Percentiles rank a stretch among this genome's conserved stretches.
Conservation (phyloP, 257 asterid species). For the Gentiana macrophylla region DNA sequence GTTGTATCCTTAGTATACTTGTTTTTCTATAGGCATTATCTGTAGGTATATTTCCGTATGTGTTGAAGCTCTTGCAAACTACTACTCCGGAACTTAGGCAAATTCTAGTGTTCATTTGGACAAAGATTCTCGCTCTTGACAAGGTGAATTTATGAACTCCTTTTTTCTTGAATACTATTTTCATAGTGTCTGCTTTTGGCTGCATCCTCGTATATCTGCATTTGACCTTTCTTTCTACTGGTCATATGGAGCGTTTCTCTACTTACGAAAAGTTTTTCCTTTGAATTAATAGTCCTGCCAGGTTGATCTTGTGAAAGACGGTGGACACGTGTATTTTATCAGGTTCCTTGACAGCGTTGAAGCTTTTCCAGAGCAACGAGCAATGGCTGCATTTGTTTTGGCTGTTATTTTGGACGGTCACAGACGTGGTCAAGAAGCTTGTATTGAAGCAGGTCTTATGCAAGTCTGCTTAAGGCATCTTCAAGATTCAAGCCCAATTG, state of each 20-base stretch:
- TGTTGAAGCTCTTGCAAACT: constrained; percentile 89
- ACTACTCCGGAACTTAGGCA: constrained; percentile 93
- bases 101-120: constrained; percentile 97
- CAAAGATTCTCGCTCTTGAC: constrained; percentile 94
- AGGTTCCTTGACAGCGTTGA: constrained; percentile 89
- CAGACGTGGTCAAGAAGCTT: constrained; percentile 89
- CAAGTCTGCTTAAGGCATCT: constrained; percentile 81
- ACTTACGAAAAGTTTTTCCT: constrained; percentile 2
- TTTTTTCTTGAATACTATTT: no score
- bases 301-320: constrained; percentile 98
- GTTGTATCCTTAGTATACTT: not conserved
- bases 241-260: not conserved
- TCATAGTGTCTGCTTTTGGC: not conserved
- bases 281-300: constrained; percentile 72
- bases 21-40: constrained; percentile 63
- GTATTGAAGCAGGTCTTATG: constrained; percentile 73
- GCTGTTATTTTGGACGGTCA: constrained; percentile 97
- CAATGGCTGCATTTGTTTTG: constrained; percentile 99
- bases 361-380: constrained; percentile 98
- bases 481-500: constrained; percentile 63
- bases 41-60: constrained; percentile 97
- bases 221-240: not conserved
- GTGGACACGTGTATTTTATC: constrained; percentile 84
- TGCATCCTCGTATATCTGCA: not conserved
- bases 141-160: constrained; percentile 38